These are phyloP conservation scores for Thraustochytrium sp. DNA, from an alignment of 352 stramenopile species.

Conservation along the genomic window DNA sequence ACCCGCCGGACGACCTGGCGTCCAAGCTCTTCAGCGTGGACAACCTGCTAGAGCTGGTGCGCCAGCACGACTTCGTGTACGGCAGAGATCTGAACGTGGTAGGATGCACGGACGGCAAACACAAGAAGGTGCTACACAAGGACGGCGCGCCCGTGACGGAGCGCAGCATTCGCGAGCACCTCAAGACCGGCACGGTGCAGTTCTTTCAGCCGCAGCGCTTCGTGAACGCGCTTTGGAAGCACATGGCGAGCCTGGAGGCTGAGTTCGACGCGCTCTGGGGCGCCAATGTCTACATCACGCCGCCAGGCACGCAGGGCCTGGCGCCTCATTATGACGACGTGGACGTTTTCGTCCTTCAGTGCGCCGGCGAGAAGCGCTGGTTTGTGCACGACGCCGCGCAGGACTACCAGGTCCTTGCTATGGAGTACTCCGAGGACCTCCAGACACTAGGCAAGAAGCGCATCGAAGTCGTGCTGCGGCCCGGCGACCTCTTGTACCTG, in stretches of 20 bases:
- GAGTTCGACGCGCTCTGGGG: constrained; percentile 89
- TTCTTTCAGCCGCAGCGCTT: constrained; percentile 47
- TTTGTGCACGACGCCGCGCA: constrained; percentile 63
- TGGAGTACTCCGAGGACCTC: constrained; percentile 67
- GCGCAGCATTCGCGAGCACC: background rate
- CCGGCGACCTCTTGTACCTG: constrained; percentile 80
- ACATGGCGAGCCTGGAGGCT: constrained; percentile 80
- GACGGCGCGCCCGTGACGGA: background rate
- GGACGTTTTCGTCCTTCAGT: constrained; percentile 87
- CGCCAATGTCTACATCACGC: constrained; percentile 87
- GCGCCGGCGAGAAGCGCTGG: constrained; percentile 87
- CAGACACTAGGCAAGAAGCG: constrained; percentile 68
- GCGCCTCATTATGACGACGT: constrained; percentile 94
- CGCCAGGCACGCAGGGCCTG: constrained; percentile 83
- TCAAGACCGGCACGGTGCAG: constrained; percentile 35
- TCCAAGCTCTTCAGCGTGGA: constrained; percentile 6
- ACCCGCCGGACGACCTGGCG: constrained; percentile 9
- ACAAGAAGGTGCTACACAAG: constrained; percentile 20
- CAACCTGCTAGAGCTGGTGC: background rate
- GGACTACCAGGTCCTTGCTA: constrained; percentile 52
- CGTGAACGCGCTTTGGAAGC: constrained; percentile 63
- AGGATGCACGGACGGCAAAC: background rate
- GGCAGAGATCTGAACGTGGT: constrained; percentile 18
- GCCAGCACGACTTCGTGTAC: background rate
- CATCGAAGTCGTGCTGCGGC: constrained; percentile 65